Conservation (phyloP, 495 filamentous ascomycete genomes). For the Friedmanniomyces simplex region DNA sequence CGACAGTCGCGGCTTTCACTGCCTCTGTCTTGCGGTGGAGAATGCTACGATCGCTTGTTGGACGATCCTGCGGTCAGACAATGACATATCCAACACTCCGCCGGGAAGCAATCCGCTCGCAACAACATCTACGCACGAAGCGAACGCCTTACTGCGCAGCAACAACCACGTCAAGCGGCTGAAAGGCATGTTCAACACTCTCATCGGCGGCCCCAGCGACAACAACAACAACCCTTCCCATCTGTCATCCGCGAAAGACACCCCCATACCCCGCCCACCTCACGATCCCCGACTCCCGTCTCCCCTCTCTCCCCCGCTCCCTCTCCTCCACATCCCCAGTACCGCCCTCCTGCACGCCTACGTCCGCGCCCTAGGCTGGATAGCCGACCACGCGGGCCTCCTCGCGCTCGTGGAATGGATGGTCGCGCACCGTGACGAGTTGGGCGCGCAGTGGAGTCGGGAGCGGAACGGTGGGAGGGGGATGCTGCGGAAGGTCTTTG, state of each 20-base stretch:
- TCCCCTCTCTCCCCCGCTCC: not conserved
- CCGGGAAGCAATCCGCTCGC: not conserved
- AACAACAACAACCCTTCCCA: not conserved
- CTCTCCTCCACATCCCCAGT: constrained; percentile 16
- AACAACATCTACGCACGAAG: not conserved
- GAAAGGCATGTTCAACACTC: not conserved
- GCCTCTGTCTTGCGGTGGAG: constrained; percentile 13
- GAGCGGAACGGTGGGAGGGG: constrained; percentile 34
- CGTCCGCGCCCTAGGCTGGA: constrained; percentile 29
- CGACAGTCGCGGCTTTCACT: constrained; percentile 22
- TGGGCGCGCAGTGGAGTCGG: constrained; percentile 8
- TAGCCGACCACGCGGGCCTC: constrained; percentile 26
- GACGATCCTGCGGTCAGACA: not conserved
- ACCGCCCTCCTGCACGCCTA: constrained; percentile 28
- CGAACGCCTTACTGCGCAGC: constrained; percentile 5
- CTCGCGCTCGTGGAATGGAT: constrained; percentile 26
- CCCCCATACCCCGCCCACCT: not conserved
- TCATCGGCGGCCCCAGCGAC: not conserved
- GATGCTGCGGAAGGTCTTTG: constrained; percentile 40
- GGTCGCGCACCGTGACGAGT: constrained; percentile 12
- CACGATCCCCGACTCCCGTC: not conserved
- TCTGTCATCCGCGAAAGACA: not conserved
- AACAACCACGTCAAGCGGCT: not conserved
- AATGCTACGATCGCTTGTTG: constrained; percentile 6
- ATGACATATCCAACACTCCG: not conserved